Base-by-base conservation (phyloP, 345 rosid genomes). In the Geranium brycei region DNA sequence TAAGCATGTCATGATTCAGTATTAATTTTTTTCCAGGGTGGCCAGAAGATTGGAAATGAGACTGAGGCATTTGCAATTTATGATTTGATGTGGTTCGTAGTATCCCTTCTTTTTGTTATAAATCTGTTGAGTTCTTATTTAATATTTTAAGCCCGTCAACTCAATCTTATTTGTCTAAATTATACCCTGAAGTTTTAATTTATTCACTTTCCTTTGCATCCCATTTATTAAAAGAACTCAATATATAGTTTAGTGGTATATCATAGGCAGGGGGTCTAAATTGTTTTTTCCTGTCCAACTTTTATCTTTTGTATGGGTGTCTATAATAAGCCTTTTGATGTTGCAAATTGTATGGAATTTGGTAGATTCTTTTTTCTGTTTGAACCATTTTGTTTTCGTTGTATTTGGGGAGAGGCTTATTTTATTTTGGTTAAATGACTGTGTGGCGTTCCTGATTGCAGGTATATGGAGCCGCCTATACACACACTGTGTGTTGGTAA, bases 401-500 rank as follows among this genome's bases (percentile, higher is more conserved):
- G 61, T 59, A 59, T 1, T 19, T 31, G 14, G 2, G 66, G 61
- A 76, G 17, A 61, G 58, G 62, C 23, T 35, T 66, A 19, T 13
- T 23, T 41, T 31, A 51, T 19, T 19, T 59, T 6, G 15, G 19
- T 19, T 59, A 55, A 16, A 59, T 66, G 60, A 40, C 15, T 58
- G 5, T 35, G 41, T 61, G 17, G 30, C 38, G 66, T 17, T 40
- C 69, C 57, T 30, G 62, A n/a, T 66, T 76, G 64, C 82, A 90
- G 99, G 71, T 80, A 80, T 80, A 87, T 85, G 31, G 82, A 82
- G 69, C 81, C 93, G 30, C 99, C 96, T n/a, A 89, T 92, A 71
- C 87, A 84, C 73, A 92, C 98, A 63, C 90, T 93, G 0, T 93
- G 97, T 69, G 90, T 90, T 31, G 97, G 99, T 62, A 90, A 87